phyloP scores from a whole-genome alignment of 1,284 basidiomycete genomes.

The Melampsora larici-populina region DNA sequence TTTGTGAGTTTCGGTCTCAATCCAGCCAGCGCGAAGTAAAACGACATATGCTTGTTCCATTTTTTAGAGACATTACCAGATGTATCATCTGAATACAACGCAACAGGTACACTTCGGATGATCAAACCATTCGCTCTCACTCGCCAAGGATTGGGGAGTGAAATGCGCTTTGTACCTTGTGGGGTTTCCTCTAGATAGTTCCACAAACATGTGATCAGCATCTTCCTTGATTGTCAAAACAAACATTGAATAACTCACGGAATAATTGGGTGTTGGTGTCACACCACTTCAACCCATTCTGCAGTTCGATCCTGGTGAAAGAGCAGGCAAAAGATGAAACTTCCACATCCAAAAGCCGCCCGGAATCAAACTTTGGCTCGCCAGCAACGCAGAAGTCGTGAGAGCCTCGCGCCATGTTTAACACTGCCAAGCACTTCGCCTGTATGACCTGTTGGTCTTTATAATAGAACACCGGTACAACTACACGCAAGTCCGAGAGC shows the following conservation, averaged over 20 bases:
- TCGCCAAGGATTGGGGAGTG: not conserved
- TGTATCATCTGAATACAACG: not conserved
- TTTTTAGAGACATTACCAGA: not conserved
- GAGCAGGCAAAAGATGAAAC: not conserved
- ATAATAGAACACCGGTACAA: not conserved
- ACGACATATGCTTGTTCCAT: conserved; percentile 35
- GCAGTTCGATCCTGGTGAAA: not conserved
- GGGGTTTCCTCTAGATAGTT: not conserved
- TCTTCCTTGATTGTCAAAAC: not conserved
- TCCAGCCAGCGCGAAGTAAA: not conserved
- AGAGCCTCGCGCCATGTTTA: not conserved
- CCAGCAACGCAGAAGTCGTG: not conserved
- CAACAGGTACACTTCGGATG: not conserved
- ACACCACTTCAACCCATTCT: not conserved
- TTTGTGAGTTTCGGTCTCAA: not conserved
- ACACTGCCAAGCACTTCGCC: not conserved
- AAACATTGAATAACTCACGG: not conserved
- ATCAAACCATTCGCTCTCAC: not conserved
- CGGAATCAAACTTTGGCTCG: not conserved
- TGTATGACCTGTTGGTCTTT: no score
- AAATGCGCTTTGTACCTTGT: not conserved
- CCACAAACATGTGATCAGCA: not conserved
- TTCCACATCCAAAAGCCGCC: not conserved
- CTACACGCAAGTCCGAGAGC: not conserved
- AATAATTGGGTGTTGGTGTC: not conserved